Conservation (phyloP, 2,329 filamentous ascomycete genomes). For the Chrysoporthe austroafricana region DNA sequence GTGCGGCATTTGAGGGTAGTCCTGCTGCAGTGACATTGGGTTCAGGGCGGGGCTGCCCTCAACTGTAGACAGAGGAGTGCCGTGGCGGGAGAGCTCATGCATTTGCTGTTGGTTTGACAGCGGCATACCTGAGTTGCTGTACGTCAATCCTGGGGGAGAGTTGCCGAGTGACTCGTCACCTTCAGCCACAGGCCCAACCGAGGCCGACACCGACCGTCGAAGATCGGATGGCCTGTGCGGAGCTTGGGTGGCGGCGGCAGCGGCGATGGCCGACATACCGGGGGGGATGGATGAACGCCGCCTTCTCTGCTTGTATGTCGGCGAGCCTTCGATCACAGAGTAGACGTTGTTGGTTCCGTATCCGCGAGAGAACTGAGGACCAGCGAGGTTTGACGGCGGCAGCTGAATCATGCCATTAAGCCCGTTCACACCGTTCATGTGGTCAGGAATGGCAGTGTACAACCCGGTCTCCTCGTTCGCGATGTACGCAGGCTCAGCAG, state of each 20-base stretch:
- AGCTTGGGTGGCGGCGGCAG: slow-evolving; percentile 54
- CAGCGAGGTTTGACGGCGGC: slow-evolving; percentile 81
- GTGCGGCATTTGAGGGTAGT: slow-evolving; percentile 65
- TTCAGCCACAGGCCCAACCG: slow-evolving; percentile 80
- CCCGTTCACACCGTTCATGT: slow-evolving; percentile 70
- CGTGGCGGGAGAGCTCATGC: slow-evolving; percentile 82
- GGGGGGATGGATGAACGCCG: slow-evolving; percentile 91
- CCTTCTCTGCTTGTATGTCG: slow-evolving; percentile 96
- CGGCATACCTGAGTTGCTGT: slow-evolving; percentile 70
- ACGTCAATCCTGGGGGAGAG: slow-evolving; percentile 76
- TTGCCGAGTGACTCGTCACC: slow-evolving; percentile 78
- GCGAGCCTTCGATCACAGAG: slow-evolving; percentile 95
- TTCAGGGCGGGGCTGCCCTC: slow-evolving; percentile 82
- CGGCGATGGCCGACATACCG: slow-evolving; percentile 70
- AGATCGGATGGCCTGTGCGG: slow-evolving; percentile 82
- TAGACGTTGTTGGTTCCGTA: slow-evolving; percentile 81
- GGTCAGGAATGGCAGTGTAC: slow-evolving; percentile 92
- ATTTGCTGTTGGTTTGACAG: slow-evolving; percentile 70
- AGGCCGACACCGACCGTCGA: slow-evolving; percentile 85
- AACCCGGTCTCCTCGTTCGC: slow-evolving; percentile 96
- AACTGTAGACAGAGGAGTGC: slow-evolving; percentile 84
- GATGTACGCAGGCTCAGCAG: slow-evolving; percentile 92
- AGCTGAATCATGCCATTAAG: slow-evolving; percentile 91
- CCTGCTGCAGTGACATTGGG: slow-evolving; percentile 71
- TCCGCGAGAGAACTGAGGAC: slow-evolving; percentile 76